Evolutionary conservation across 768 basidiomycete species (phyloP), one percentile per base, ranked within the genome.

Genomic region (Podaxis sp.): DNA sequence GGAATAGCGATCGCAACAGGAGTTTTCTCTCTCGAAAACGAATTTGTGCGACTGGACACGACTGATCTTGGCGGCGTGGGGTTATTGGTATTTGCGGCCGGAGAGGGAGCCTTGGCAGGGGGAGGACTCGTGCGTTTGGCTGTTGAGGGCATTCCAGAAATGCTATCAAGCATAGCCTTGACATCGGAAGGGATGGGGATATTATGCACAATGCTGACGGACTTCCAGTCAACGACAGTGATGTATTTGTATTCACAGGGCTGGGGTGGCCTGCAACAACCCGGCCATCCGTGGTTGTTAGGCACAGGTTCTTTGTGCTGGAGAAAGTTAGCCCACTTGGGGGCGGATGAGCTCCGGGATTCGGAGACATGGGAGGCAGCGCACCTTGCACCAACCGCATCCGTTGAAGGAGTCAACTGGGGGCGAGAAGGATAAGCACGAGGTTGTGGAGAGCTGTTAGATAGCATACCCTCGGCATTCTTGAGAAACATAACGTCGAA

Each of bases 351-450:
- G 72, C 68, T 69, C 68, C 65, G 67, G 52, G 61, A 52, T 11
- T 64, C 67, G 69, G 60, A 66, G 62, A 67, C 64, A 68, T 40
- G 30, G 17, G 44, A 36, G 56, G 33, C 52, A 52, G 72, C 74
- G 48, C 64, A 93, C 92, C 87, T 93, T 95, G 88, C 93, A 95
- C 75, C 85, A 95, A 24, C 93, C 93, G 73, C 92, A 94, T 54
- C 91, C 90, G 68, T 89, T 92, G 80, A 93, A 93, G 39, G 85
- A 85, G 70, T 89, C 85, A 68, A 93, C 90, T 92, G 57, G 26
- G 46, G 40, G 24, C 30, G 52, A 19, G 59, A 17, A 52, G 13
- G 2, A 28, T 52, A 38, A 61, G 62, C 39, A 61, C 12, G 40
- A 60, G 42, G 56, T 9, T 19, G 59, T n/a, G 52, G 57, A 28